phyloP scores from a whole-genome alignment of 305 asterid genomes.

The Fraxinus paxiana region DNA sequence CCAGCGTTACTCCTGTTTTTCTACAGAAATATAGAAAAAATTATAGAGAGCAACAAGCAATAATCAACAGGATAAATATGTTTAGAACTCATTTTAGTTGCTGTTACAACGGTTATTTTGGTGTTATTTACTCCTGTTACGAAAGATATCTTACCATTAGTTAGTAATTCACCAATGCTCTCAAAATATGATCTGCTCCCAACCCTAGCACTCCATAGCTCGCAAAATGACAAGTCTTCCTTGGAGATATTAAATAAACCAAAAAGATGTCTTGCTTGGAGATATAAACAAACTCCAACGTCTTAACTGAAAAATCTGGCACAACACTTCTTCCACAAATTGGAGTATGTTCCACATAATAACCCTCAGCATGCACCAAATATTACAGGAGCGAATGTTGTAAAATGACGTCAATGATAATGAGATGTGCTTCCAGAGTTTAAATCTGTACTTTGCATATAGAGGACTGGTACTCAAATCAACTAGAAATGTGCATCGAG shows the following conservation, averaged over 20 bases:
- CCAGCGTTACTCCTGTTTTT: background rate
- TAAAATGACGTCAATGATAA: background rate
- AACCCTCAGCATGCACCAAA: background rate
- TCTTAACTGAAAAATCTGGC: background rate
- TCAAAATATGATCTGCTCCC: background rate
- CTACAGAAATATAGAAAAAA: background rate
- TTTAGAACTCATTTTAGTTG: background rate
- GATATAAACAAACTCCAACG: background rate
- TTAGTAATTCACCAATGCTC: background rate
- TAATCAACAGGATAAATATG: background rate
- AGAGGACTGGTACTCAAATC: background rate
- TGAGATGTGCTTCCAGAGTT: background rate
- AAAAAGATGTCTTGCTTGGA: background rate
- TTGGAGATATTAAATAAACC: background rate
- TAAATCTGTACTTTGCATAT: background rate
- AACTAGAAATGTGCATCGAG: background rate
- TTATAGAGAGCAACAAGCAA: background rate
- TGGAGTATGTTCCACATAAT: background rate
- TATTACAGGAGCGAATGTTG: background rate
- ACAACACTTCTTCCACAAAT: background rate
- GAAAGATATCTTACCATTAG: background rate
- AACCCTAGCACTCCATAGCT: background rate
- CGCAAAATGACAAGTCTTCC: background rate
- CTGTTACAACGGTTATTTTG: background rate
- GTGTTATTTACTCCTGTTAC: background rate